A percentile compares a stretch with the other conserved stretches of the same genome.
phyloP scores from a whole-genome alignment of 371 early-diverging fungal species.

The Chytridium lagenaria region DNA sequence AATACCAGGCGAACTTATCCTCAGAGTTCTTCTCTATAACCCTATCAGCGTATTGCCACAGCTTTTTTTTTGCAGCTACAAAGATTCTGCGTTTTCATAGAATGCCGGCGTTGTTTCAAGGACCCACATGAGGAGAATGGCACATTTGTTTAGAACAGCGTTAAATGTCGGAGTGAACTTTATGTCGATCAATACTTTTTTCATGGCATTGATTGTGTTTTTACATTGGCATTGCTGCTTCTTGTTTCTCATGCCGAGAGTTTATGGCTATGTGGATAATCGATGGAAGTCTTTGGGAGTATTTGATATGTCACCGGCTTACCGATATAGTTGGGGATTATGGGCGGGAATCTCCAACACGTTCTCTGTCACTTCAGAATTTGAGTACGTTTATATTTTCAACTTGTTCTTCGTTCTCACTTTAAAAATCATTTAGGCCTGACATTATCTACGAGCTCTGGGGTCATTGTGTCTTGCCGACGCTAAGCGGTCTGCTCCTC shows the following conservation, averaged over 20 bases:
- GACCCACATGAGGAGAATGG: no score
- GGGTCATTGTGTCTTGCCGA: neutral
- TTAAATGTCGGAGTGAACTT: conserved; percentile 22
- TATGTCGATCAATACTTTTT: conserved; percentile 20
- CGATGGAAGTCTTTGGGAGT: conserved; percentile 4
- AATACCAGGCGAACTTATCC: no score
- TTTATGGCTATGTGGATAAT: neutral
- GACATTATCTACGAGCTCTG: no score
- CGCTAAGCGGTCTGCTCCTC: conserved; percentile 4
- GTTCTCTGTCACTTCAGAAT: conserved; percentile 17
- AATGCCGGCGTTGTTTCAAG: conserved; percentile 11
- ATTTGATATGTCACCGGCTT: neutral
- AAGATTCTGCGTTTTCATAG: neutral
- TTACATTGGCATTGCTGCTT: conserved; percentile 23
- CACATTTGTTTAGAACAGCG: neutral
- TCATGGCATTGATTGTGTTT: conserved; percentile 4
- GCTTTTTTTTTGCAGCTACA: conserved; percentile 9
- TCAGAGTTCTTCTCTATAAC: no score
- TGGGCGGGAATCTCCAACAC: conserved; percentile 25
- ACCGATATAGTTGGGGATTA: conserved; percentile 15
- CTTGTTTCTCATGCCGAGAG: conserved; percentile 6
- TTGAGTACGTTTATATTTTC: conserved; percentile 8
- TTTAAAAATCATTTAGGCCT: no score
- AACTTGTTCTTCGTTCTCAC: no score
- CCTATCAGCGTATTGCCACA: no score